These are phyloP conservation scores for Sporothrix globosa DNA, from an alignment of 2,329 filamentous ascomycete genomes.

Conservation along the genomic window DNA sequence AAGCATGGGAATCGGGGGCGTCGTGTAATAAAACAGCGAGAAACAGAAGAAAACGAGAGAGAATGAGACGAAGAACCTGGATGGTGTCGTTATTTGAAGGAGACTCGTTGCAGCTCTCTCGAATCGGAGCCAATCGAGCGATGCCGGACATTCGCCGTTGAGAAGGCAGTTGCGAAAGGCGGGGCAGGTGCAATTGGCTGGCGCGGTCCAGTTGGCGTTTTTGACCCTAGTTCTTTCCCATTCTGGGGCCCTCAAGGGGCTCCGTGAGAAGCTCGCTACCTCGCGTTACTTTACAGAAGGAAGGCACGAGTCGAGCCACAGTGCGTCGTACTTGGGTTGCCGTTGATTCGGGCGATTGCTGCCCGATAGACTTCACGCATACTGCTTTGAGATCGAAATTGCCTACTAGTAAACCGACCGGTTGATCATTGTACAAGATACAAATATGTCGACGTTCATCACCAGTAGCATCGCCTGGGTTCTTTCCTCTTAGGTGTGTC, in stretches of 20 bases:
- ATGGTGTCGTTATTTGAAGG: conserved; percentile 14
- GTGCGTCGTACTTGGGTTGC: neutral
- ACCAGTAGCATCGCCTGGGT: neutral
- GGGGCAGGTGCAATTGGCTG: conserved; percentile 18
- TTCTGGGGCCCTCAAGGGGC: neutral
- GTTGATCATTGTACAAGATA: neutral
- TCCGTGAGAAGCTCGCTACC: conserved; percentile 1
- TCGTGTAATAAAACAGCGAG: neutral
- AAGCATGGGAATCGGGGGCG: conserved; percentile 9
- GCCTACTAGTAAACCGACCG: neutral
- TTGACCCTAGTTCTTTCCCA: conserved; percentile 9
- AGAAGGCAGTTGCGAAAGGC: conserved; percentile 17
- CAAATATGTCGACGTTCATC: neutral
- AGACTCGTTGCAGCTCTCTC: neutral
- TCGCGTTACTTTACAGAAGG: neutral
- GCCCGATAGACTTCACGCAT: neutral
- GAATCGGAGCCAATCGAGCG: conserved; percentile 19
- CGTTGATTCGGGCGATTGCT: conserved; percentile 3
- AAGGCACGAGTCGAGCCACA: conserved; percentile 11
- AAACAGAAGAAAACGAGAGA: neutral
- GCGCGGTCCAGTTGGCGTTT: neutral
- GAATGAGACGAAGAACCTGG: neutral
- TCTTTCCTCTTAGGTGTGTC: neutral
- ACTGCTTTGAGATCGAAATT: neutral
- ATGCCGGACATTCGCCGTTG: conserved; percentile 6